Evolutionary conservation across 352 stramenopile species (phyloP), one percentile per base, ranked within the genome.

Genomic region (Pythium plurisporium): DNA sequence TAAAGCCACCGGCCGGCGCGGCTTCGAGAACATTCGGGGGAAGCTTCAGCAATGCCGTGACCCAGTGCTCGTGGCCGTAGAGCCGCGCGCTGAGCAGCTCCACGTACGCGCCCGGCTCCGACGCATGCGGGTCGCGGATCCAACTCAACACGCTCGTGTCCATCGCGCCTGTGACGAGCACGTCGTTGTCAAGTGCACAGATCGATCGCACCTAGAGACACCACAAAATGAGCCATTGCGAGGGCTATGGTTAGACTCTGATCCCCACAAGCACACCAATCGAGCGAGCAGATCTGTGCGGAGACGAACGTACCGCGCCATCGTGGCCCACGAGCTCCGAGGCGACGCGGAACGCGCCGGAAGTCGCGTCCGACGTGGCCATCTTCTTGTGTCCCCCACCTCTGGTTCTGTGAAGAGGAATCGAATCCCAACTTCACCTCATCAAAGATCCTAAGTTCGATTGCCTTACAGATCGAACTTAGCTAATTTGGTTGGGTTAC

Each of bases 51-150:
- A 79, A 66, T 40, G 80, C 75, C 19, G 84, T 94, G 25, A 94
- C 73, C 84, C 84, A 94, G 67, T 94, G 84, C 51, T 91, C 80
- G 51, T 94, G 84, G 45, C 79, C 82, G 52, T 80, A 92, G 36
- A 89, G 70, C 20, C 70, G 73, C 22, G 78, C 74, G 29, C 67
- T 77, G 17, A 86, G 73, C 20, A 92, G 53, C 12, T 69, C 41
- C 7, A 71, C 52, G 55, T 80, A 89, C 4, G 51, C 51, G 6
- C 41, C 36, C 8, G 62, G 25, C 2, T 58, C 26, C 6, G 44
- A 50, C 26, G 30, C 62, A 15, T 59, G 36, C 26, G 69, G 45
- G 45, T 81, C 68, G 11, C 52, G 65, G 17, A 76, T 57, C 82
- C 82, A 94, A 41, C 72, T 52, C 3, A 72, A 63, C 15, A 73